Base-by-base conservation (phyloP, 768 basidiomycete genomes). In the Leccinum uliginosum region DNA sequence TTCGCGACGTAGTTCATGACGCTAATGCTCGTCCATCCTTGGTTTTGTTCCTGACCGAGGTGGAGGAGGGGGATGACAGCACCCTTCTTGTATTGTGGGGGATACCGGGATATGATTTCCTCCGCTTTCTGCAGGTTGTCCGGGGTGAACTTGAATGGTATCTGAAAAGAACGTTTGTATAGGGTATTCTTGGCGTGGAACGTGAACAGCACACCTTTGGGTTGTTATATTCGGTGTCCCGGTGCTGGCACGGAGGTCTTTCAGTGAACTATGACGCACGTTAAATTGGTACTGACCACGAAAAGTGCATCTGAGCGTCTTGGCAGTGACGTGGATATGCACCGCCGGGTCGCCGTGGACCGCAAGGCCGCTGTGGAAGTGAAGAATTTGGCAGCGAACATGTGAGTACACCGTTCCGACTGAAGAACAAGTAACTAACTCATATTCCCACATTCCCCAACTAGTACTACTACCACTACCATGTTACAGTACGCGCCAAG, bases 1-100 rank as follows among this genome's bases (percentile, higher is more conserved):
- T 91, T 89, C 1, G 97, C 97, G 54, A 99, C 89, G 65, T 94
- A 92, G 76, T 99, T 98, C 97, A 99, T 99, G 59, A 96, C 94
- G 66, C 90, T 93, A 62, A 99, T 96, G 71, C 90, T 93, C 24
- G 96, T 98, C 92, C 93, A 99, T 64, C 92, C 93, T 64, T 96
- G 92, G 78, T 98, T 98, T 74, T 99, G 97, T 62, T 93, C 83
- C 75, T 99, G 97, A 2, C 88, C 95, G 45, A 99, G 83, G 74
- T 98, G 95, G 56, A 99, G 86, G 30, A 99, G 80, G 48, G 97
- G 97, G 70, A 99, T 98, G 64, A 93, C 87, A 27, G 97, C 97
- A 17, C 94, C 96, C 74, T 99, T 99, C 83, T 93, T 97, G 82
- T 98, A 99, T 68, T 98, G 95, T 53, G 92, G 82, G 21, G 96